A percentile compares a stretch with the other conserved stretches of the same genome.
Conservation (phyloP, 2,329 filamentous ascomycete genomes). For the Aaosphaeria arxii region DNA sequence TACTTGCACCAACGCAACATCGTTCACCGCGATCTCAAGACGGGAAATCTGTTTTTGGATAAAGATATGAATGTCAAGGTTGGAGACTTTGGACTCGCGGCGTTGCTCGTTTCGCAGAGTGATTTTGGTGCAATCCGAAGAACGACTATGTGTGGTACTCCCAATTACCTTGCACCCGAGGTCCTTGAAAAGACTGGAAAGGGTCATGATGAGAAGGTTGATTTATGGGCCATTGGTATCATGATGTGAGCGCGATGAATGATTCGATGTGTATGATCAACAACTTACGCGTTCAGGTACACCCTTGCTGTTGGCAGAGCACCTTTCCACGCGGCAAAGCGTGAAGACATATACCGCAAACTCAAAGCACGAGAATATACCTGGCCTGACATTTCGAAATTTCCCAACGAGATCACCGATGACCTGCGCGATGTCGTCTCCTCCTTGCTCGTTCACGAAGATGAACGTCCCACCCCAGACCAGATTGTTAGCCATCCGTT, state of each 20-base stretch:
- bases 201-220: constrained; percentile 95
- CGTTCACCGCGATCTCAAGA: constrained; percentile 95
- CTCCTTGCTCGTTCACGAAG: constrained; percentile 71
- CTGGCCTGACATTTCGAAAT: constrained; percentile 68
- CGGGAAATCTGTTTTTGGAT: constrained; percentile 96
- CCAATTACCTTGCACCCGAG: constrained; percentile 97
- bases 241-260: constrained; percentile 66
- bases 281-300: constrained; percentile 57
- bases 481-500: constrained; percentile 76
- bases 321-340: constrained; percentile 89
- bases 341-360: constrained; percentile 76
- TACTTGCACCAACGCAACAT: constrained; percentile 96
- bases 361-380: constrained; percentile 72
- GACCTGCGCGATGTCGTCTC: constrained; percentile 78
- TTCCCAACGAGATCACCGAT: constrained; percentile 67
- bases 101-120: constrained; percentile 84
- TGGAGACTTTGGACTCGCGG: constrained; percentile 93
- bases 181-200: constrained; percentile 92
- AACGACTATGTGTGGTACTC: constrained; percentile 93
- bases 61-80: constrained; percentile 96
- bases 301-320: constrained; percentile 96
- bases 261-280: constrained; percentile 9
- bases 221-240: constrained; percentile 96
- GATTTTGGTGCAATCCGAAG: constrained; percentile 78
- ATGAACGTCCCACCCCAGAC: constrained; percentile 72